Evolutionary conservation across 108 stramenopile genomes (phyloP), one percentile per base, ranked within the genome.

Genomic region (Fragilariopsis cylindrus): DNA sequence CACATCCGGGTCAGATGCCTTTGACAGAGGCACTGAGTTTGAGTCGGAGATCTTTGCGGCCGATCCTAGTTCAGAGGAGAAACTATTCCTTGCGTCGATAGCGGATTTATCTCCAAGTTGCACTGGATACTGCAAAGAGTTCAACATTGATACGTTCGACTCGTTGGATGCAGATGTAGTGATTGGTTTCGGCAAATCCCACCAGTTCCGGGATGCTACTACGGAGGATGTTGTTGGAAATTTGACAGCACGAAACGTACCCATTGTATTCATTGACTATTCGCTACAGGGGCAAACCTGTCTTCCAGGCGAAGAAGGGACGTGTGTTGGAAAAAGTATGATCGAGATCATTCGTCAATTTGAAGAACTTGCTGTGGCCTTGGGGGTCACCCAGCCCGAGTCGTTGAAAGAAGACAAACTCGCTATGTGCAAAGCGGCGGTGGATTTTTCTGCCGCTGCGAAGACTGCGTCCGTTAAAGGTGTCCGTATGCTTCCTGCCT

Each of bases 311-410:
- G 44, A 39, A 48, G 53, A 39, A 9, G 53, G 54, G 12, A 53
- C 13, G 8, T 45, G 39, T 12, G 42, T 44, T 13, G 39, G 65
- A 11, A 41, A 66, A 16, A 15, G 13, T 44, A 66, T 75, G 74
- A 75, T 75, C 21, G 74, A 75, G 15, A 53, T 75, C 39, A 55
- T 75, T 68, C 65, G 55, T 39, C 74, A 75, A 46, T 75, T 67
- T 44, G 49, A 56, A 15, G 74, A 19, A 15, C 52, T 70, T 9
- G 53, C 65, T 4, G 16, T 18, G 18, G 47, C 63, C n/a, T 50
- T 64, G n/a, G 63, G 63, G 41, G 40, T 64, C 19, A 15, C 41
- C 39, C 9, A 21, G 8, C 63, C 62, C 16, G 47, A 45, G 6
- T 49, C 63, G 44, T 16, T 73, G 12, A 66, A 65, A 43, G 39